Percentiles rank a stretch among this genome's conserved stretches.
Conservation (phyloP, 257 asterid genomes). For the Lavandula angustifolia region DNA sequence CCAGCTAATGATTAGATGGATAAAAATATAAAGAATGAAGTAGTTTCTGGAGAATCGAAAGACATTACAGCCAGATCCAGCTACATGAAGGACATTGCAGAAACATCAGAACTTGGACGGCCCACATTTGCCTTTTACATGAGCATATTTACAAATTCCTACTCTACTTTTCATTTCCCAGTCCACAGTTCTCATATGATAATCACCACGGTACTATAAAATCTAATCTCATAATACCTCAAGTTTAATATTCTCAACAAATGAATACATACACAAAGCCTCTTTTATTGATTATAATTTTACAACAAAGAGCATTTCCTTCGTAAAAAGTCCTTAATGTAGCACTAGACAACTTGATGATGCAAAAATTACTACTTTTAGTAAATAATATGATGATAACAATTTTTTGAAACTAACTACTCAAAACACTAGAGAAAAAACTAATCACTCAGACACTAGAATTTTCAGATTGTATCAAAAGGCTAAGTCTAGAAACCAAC, state of each 20-base stretch:
- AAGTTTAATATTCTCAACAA: neutral
- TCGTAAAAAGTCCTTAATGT: neutral
- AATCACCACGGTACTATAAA: constrained; percentile 2
- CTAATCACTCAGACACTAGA: too few relatives aligned
- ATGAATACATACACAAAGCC: neutral
- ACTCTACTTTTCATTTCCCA: constrained; percentile 6
- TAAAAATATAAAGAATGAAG: neutral
- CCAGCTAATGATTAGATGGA: neutral
- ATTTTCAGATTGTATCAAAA: constrained; percentile 18
- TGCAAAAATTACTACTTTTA: neutral
- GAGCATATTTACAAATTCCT: neutral
- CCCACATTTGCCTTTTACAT: constrained; percentile 5
- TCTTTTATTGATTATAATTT: constrained; percentile 5
- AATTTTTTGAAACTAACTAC: constrained; percentile 7
- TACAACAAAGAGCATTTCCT: neutral
- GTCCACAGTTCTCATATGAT: constrained; percentile 1
- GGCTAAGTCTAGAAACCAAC: constrained; percentile 43
- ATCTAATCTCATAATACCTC: neutral
- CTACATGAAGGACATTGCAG: neutral
- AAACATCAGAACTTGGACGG: constrained; percentile 2
- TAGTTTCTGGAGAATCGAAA: constrained; percentile 4
- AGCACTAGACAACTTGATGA: constrained; percentile 10
- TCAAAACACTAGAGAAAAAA: neutral
- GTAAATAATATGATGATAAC: constrained; percentile 1
- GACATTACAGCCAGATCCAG: neutral